Conservation (phyloP, 768 basidiomycete genomes). For the button mushroom (Agaricus bisporus) region DNA sequence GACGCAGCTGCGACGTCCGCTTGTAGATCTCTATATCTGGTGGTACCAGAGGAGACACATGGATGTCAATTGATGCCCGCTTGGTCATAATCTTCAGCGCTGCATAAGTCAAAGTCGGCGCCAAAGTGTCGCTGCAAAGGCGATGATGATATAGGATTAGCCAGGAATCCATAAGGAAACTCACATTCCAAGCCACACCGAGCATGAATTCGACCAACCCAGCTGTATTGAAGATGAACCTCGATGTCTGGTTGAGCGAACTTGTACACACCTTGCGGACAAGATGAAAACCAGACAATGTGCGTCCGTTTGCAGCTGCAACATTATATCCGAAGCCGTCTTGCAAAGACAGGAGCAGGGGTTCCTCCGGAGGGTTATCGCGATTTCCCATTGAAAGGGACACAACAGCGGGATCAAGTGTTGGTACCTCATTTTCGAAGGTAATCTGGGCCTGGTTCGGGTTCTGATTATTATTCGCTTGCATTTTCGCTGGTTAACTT, state of each 20-base stretch:
- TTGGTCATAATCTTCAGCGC: neutral
- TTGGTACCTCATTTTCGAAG: neutral
- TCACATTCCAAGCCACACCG: conserved; percentile 7
- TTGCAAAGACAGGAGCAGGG: conserved; percentile 6
- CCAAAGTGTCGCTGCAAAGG: neutral
- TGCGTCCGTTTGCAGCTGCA: conserved; percentile 7
- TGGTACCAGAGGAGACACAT: neutral
- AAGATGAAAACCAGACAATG: neutral
- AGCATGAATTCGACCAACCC: neutral
- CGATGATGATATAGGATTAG: neutral
- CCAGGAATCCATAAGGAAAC: neutral
- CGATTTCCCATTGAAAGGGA: conserved; percentile 8
- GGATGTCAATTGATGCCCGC: neutral
- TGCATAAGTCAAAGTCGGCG: neutral
- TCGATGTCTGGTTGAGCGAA: neutral
- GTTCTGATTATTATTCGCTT: too few relatives aligned
- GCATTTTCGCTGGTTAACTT: too few relatives aligned
- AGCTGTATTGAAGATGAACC: neutral
- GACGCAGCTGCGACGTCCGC: conserved; percentile 9
- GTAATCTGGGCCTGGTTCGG: too few relatives aligned
- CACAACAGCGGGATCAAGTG: neutral
- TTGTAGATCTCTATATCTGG: conserved; percentile 12
- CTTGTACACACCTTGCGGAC: conserved; percentile 6
- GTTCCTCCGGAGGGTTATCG: conserved; percentile 10
- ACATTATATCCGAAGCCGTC: conserved; percentile 12